These are phyloP conservation scores for Exophiala dermatitidis DNA, from an alignment of 2,329 filamentous ascomycete species.

Conservation along the genomic window DNA sequence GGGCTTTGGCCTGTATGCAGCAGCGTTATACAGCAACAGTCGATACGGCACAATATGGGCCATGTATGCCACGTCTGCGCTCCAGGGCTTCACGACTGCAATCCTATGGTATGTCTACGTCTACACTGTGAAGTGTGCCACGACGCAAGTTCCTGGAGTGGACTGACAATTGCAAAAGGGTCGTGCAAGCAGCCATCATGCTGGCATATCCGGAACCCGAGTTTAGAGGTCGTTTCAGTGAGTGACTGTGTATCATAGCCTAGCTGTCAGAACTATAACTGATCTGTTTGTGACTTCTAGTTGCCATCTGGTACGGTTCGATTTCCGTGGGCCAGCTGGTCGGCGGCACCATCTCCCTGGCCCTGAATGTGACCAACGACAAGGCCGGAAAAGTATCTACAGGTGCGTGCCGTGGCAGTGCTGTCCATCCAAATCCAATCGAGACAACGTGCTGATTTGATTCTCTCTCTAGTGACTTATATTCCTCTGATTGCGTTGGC, in stretches of 20 bases:
- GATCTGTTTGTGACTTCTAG: not conserved
- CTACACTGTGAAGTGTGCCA: not conserved
- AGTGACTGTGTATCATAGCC: not conserved
- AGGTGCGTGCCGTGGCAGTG: not conserved
- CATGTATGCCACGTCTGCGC: not conserved
- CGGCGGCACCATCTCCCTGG: not conserved
- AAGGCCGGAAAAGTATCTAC: not conserved
- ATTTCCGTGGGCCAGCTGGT: not conserved
- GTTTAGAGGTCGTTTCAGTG: not conserved
- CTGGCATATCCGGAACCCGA: not conserved
- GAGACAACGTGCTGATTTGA: not conserved
- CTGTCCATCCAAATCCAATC: not conserved
- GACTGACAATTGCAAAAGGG: not conserved
- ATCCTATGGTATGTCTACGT: not conserved
- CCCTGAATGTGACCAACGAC: not conserved
- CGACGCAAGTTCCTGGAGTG: not conserved
- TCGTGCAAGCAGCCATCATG: not conserved
- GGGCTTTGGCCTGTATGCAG: not conserved
- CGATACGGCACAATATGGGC: not conserved
- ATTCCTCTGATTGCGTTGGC: not conserved
- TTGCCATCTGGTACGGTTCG: not conserved
- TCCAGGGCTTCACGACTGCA: not conserved
- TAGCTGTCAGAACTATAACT: not conserved
- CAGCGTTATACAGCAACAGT: not conserved
- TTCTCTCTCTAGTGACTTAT: not conserved